Conservation (phyloP, 805 yeast species). For the Kluyveromyces dobzhanskii region DNA sequence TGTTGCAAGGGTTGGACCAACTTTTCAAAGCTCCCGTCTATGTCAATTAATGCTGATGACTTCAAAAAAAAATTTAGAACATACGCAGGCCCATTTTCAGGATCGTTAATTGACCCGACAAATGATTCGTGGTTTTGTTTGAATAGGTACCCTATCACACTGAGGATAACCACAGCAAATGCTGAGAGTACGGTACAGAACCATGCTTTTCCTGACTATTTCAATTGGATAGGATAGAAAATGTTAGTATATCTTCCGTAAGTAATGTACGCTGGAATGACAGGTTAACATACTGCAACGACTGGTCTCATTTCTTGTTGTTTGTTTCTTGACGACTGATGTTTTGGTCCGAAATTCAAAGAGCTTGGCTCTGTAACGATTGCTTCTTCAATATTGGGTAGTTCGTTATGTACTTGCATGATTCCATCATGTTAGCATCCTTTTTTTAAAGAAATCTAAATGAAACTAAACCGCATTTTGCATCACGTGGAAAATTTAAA, state of each 20-base stretch:
- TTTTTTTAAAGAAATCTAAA: no score
- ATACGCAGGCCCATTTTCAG: conserved; percentile 81
- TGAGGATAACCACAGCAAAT: conserved; percentile 80
- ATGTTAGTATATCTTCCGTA: not conserved
- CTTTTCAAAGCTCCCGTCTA: no score
- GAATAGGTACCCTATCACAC: conserved; percentile 79
- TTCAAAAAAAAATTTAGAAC: conserved; percentile 10
- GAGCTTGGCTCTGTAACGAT: no score
- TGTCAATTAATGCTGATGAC: no score
- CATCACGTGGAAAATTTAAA: no score
- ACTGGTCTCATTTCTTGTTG: conserved; percentile 35
- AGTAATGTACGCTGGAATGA: not conserved
- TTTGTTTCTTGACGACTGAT: no score
- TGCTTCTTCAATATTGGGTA: no score
- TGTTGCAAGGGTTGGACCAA: conserved; percentile 23
- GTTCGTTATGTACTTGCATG: no score
- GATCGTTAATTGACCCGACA: conserved; percentile 88
- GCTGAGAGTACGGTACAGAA: conserved; percentile 90
- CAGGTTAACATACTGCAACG: conserved; percentile 35
- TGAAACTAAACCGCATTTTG: no score
- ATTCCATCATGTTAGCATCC: no score
- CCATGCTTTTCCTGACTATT: conserved; percentile 79
- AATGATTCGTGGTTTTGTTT: conserved; percentile 76
- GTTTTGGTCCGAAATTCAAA: no score
- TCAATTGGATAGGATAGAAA: not conserved